phyloP scores from a whole-genome alignment of 139 green algal genomes.

The Haematococcus sp. region DNA sequence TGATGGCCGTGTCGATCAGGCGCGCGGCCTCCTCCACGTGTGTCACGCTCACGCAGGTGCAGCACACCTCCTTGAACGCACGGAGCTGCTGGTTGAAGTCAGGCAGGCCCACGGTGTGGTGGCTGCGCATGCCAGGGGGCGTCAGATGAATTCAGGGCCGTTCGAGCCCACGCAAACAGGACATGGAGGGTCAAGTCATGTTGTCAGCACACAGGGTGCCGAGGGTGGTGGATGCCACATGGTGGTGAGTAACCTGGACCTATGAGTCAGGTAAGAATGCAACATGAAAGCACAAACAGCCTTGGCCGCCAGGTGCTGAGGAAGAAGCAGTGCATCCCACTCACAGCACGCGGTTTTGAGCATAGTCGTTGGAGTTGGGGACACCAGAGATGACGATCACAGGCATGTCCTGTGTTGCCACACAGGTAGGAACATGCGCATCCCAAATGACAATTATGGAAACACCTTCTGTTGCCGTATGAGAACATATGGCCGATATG shows the following conservation, averaged over 20 bases:
- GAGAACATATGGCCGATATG: too few relatives aligned
- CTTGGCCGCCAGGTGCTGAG: background rate
- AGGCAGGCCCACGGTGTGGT: conserved; percentile 70
- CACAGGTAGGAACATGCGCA: too few relatives aligned
- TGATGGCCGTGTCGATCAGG: conserved; percentile 69
- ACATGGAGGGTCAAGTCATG: too few relatives aligned
- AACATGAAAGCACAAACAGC: background rate
- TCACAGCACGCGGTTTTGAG: conserved; percentile 65
- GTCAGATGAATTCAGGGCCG: too few relatives aligned
- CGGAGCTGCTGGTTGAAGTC: conserved; percentile 63
- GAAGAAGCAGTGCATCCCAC: too few relatives aligned
- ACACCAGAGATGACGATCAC: conserved; percentile 62
- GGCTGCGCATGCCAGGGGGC: conserved; percentile 7
- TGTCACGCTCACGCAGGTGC: conserved; percentile 48
- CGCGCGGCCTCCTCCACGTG: conserved; percentile 62
- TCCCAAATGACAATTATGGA: too few relatives aligned
- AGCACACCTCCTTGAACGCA: conserved; percentile 73
- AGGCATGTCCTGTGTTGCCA: conserved; percentile 64
- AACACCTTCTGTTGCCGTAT: too few relatives aligned
- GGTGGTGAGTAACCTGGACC: too few relatives aligned
- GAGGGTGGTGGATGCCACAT: too few relatives aligned
- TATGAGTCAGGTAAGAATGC: too few relatives aligned
- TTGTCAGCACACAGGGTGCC: too few relatives aligned
- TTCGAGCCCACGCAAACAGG: too few relatives aligned
- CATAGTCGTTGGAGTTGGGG: conserved; percentile 76